Evolutionary conservation across 352 stramenopile species (phyloP).

Genomic region (Globisporangium okanoganense): DNA sequence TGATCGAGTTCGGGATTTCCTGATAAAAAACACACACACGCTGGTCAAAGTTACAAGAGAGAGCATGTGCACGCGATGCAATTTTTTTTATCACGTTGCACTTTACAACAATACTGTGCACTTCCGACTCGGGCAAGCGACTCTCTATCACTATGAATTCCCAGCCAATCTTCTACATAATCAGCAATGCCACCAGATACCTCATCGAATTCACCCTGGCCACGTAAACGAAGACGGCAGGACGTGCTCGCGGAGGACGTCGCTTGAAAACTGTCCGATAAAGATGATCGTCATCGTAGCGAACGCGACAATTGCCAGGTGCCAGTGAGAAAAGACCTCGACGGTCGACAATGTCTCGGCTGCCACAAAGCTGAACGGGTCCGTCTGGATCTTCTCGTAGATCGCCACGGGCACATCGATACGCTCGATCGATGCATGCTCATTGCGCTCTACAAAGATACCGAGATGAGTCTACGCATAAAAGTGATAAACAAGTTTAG

Average conservation of each 20-base stretch:
- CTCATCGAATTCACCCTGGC: slow-evolving; percentile 17
- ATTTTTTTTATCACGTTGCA: too few species aligned
- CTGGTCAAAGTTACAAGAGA: too few species aligned
- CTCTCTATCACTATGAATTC: too few species aligned
- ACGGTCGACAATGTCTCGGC: slow-evolving; percentile 80
- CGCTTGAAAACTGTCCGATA: slow-evolving; percentile 76
- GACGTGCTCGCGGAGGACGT: slow-evolving; percentile 56
- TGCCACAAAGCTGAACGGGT: slow-evolving; percentile 86
- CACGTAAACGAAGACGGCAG: slow-evolving; percentile 61
- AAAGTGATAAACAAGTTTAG: neutral
- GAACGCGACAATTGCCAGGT: slow-evolving; percentile 69
- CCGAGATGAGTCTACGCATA: slow-evolving; percentile 37
- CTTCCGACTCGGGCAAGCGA: too few species aligned
- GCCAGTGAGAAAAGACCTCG: slow-evolving; percentile 81
- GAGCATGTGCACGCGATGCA: too few species aligned
- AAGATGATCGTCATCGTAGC: slow-evolving; percentile 83
- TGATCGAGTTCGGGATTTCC: neutral
- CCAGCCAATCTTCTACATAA: neutral
- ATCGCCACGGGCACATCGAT: slow-evolving; percentile 63
- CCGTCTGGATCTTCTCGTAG: slow-evolving; percentile 80
- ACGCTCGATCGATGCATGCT: slow-evolving; percentile 46
- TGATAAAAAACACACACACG: neutral
- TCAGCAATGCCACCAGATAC: neutral
- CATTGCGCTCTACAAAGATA: slow-evolving; percentile 54
- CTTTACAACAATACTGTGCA: too few species aligned